These are phyloP conservation scores for Cyclotella baltica DNA, from an alignment of 108 stramenopile genomes.

Conservation along the genomic window DNA sequence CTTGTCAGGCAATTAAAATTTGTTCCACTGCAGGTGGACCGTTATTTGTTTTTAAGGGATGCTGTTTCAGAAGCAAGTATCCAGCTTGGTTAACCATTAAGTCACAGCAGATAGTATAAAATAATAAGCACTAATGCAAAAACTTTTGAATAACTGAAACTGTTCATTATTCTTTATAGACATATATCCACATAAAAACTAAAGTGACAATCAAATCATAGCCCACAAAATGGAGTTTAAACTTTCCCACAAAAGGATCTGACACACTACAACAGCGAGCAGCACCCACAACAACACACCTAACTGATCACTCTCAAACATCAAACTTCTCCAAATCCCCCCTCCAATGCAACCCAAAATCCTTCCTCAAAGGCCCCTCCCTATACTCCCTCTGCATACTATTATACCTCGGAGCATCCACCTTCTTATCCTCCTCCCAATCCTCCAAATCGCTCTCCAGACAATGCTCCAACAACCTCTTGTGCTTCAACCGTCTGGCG, in stretches of 20 bases:
- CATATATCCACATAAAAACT: no score
- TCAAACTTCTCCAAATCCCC: slow-evolving; percentile 92
- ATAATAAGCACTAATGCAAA: no score
- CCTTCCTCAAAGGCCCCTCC: slow-evolving; percentile 15
- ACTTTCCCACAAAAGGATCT: not conserved
- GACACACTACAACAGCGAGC: not conserved
- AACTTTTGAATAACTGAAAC: no score
- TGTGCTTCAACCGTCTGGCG: slow-evolving; percentile 64
- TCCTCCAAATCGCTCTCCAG: slow-evolving; percentile 85
- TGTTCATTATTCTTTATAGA: no score
- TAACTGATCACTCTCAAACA: slow-evolving; percentile 50
- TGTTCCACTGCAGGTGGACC: no score
- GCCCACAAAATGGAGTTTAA: no score
- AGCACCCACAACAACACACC: not conserved
- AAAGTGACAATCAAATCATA: no score
- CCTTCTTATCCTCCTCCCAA: slow-evolving; percentile 57
- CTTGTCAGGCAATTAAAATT: no score
- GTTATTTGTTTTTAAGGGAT: no score
- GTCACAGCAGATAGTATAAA: no score
- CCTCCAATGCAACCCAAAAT: slow-evolving; percentile 45
- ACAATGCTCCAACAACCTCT: slow-evolving; percentile 63
- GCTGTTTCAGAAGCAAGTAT: no score
- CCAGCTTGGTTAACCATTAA: no score
- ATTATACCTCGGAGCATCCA: not conserved
- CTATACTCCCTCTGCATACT: not conserved